A percentile compares a stretch with the other conserved stretches of the same genome.
These are phyloP conservation scores for Diaporthe citri DNA, from an alignment of 2,329 filamentous ascomycete species.

Conservation along the genomic window DNA sequence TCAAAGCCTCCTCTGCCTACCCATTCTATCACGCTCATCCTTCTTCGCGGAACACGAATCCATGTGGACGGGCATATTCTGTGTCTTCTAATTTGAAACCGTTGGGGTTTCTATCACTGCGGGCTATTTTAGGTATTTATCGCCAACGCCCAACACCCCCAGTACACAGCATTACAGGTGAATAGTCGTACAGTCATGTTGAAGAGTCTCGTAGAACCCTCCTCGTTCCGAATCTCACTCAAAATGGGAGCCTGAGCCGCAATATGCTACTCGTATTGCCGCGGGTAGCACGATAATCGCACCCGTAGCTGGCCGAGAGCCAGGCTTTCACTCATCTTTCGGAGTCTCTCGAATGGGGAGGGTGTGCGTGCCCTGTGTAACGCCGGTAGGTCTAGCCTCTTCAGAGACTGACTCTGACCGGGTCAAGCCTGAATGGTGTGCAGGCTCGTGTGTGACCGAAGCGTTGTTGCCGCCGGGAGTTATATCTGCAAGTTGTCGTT, in stretches of 20 bases:
- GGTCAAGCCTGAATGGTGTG: constrained; percentile 62
- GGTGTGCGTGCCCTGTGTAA: neutral
- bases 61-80: neutral
- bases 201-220: neutral
- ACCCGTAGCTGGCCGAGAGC: neutral
- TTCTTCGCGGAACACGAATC: neutral
- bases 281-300: constrained; percentile 3
- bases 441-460: constrained; percentile 59
- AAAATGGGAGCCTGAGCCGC: neutral
- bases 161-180: constrained; percentile 18
- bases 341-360: constrained; percentile 32
- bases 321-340: constrained; percentile 32
- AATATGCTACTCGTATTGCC: neutral
- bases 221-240: neutral
- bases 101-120: constrained; percentile 11
- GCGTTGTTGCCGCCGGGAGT: constrained; percentile 46
- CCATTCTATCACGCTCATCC: too few species aligned
- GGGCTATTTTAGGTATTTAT: constrained; percentile 17
- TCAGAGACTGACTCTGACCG: constrained; percentile 61
- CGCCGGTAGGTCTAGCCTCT: constrained; percentile 44
- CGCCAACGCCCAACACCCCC: constrained; percentile 25
- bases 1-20: neutral
- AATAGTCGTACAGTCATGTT: constrained; percentile 28
- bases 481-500: constrained; percentile 65
- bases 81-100: constrained; percentile 20